Percentiles rank a stretch among this genome's conserved stretches.
These are phyloP conservation scores for Saksenaea vasiformis DNA, from an alignment of 371 early-diverging fungal species.

Conservation along the genomic window DNA sequence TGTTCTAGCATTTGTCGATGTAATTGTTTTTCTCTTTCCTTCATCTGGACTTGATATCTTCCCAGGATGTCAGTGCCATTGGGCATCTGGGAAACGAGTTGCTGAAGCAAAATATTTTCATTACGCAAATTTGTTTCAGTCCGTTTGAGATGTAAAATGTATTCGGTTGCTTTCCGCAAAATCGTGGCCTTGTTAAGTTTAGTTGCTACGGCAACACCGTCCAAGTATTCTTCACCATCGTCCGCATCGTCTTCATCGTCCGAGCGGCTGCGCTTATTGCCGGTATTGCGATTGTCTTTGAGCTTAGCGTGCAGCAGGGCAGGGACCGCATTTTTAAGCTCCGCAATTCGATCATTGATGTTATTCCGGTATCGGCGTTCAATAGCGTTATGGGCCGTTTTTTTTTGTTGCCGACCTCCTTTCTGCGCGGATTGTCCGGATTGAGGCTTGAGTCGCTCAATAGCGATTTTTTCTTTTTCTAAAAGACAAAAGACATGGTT, in stretches of 20 bases:
- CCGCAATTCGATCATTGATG: slow-evolving; percentile 90
- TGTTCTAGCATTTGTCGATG: slow-evolving; percentile 28
- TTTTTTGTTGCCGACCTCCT: slow-evolving; percentile 56
- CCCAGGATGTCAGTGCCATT: slow-evolving; percentile 53
- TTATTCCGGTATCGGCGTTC: slow-evolving; percentile 93
- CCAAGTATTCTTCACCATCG: slow-evolving; percentile 65
- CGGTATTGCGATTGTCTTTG: slow-evolving; percentile 34
- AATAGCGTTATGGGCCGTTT: slow-evolving; percentile 92
- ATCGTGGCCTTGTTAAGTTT: slow-evolving; percentile 92
- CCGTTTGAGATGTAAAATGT: slow-evolving; percentile 76
- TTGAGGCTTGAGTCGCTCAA: slow-evolving; percentile 37
- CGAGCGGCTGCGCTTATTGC: slow-evolving; percentile 38
- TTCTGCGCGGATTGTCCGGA: slow-evolving; percentile 14
- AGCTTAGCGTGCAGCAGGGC: slow-evolving; percentile 70
- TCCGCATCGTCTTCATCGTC: slow-evolving; percentile 58
- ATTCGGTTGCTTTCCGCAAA: slow-evolving; percentile 85
- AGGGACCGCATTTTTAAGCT: slow-evolving; percentile 84
- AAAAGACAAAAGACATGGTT: neutral
- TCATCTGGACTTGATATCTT: slow-evolving; percentile 34
- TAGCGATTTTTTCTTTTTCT: slow-evolving; percentile 37
- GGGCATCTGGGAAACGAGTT: slow-evolving; percentile 56
- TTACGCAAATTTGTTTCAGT: slow-evolving; percentile 54
- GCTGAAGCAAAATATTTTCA: slow-evolving; percentile 56
- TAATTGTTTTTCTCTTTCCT: slow-evolving; percentile 34
- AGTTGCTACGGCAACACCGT: slow-evolving; percentile 70